Evolutionary conservation across 2,329 filamentous ascomycete genomes (phyloP).

Genomic region (Aspergillus ustus): DNA sequence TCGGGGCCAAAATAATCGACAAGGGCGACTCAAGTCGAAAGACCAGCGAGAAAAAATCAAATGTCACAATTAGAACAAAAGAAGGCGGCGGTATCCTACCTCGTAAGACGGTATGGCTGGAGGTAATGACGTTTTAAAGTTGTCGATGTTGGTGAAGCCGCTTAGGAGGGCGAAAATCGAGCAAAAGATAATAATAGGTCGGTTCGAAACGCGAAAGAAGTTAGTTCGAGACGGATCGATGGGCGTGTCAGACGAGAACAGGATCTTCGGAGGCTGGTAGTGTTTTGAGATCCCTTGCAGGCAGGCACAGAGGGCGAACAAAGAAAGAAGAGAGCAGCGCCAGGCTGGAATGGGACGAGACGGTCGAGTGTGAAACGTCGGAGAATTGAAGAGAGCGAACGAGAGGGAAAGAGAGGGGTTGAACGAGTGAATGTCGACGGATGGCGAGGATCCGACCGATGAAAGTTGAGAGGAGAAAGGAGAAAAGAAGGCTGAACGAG

Average conservation of each 20-base stretch:
- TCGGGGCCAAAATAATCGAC: constrained; percentile 15
- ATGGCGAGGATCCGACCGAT: constrained; percentile 20
- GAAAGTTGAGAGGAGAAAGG: constrained; percentile 21
- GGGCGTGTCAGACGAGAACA: constrained; percentile 12
- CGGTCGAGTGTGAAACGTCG: constrained; percentile 24
- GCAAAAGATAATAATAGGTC: constrained; percentile 11
- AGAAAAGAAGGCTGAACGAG: constrained; percentile 9
- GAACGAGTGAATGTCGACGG: constrained; percentile 30
- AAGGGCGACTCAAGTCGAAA: constrained; percentile 9
- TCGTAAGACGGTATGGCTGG: not conserved
- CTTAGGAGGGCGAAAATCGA: not conserved
- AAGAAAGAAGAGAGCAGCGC: constrained; percentile 29
- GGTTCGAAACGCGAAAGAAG: constrained; percentile 17
- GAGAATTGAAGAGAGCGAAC: constrained; percentile 10
- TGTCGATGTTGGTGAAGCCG: not conserved
- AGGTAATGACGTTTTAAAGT: not conserved
- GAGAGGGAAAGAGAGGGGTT: constrained; percentile 7
- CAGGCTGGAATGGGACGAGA: constrained; percentile 31
- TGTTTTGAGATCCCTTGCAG: constrained; percentile 23
- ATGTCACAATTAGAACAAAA: not conserved
- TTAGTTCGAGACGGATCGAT: constrained; percentile 20
- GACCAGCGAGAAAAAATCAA: not conserved
- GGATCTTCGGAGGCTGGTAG: constrained; percentile 22
- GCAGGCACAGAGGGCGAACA: constrained; percentile 13
- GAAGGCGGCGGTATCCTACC: constrained; percentile 15